Evolutionary conservation across 2,329 filamentous ascomycete species (phyloP).

Genomic region (Pleurostoma richardsiae): DNA sequence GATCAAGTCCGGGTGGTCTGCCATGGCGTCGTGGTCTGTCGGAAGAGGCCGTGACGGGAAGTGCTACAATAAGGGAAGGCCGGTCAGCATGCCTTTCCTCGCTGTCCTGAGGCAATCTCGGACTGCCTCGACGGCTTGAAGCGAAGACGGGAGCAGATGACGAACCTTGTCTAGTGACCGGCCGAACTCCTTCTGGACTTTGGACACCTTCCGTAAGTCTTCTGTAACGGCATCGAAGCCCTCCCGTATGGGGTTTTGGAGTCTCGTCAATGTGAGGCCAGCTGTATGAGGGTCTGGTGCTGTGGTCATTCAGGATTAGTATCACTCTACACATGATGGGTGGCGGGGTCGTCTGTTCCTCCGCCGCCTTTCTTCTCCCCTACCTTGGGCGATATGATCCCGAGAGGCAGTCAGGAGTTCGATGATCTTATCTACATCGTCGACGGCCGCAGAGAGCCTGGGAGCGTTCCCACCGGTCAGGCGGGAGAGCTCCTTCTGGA

Average conservation of each 20-base stretch:
- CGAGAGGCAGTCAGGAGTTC: conserved; percentile 69
- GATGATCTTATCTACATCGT: conserved; percentile 80
- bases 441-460: conserved; percentile 65
- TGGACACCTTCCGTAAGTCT: conserved; percentile 77
- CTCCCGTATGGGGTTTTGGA: conserved; percentile 80
- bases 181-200: conserved; percentile 75
- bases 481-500: conserved; percentile 71
- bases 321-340: no score
- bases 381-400: conserved; percentile 68
- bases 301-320: conserved; percentile 5
- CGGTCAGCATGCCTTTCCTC: conserved; percentile 10
- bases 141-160: neutral
- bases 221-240: conserved; percentile 76
- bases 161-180: conserved; percentile 78
- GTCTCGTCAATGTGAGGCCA: conserved; percentile 70
- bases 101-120: neutral
- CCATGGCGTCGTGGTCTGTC: conserved; percentile 76
- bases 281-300: conserved; percentile 63
- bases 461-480: conserved; percentile 56
- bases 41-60: conserved; percentile 57
- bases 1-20: conserved; percentile 69
- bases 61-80: conserved; percentile 11
- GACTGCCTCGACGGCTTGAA: neutral
- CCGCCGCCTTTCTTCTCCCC: neutral
- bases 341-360: no score